These are phyloP conservation scores for Mortierella hygrophila DNA, from an alignment of 192 early-diverging fungal genomes.

Conservation along the genomic window DNA sequence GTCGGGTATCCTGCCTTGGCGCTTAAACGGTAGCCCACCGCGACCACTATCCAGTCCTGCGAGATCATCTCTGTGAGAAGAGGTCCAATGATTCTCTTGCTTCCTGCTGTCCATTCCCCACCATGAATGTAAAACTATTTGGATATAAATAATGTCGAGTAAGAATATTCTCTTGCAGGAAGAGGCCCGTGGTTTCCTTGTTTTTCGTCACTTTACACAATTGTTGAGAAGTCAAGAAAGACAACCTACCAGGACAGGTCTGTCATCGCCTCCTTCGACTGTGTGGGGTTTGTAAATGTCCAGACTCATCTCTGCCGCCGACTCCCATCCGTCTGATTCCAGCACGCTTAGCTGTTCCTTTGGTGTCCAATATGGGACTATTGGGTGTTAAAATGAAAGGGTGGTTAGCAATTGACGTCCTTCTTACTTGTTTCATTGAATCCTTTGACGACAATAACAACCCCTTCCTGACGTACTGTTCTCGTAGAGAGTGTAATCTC, in stretches of 20 bases:
- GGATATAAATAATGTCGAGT: background rate
- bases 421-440: background rate
- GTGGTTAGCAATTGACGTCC: background rate
- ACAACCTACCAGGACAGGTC: constrained; percentile 52
- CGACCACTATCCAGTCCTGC: constrained; percentile 69
- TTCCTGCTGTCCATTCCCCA: constrained; percentile 71
- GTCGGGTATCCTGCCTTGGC: constrained; percentile 63
- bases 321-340: constrained; percentile 37
- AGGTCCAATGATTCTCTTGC: constrained; percentile 65
- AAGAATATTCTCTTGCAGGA: background rate
- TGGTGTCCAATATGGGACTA: constrained; percentile 50
- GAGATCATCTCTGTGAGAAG: constrained; percentile 48
- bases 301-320: constrained; percentile 36
- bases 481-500: constrained; percentile 43
- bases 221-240: background rate
- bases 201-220: background rate
- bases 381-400: background rate
- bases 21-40: constrained; percentile 68
- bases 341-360: constrained; percentile 20
- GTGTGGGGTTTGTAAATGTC: constrained; percentile 49
- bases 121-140: constrained; percentile 76
- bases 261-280: constrained; percentile 29
- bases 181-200: background rate
- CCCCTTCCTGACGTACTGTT: constrained; percentile 32
- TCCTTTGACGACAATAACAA: background rate